Conservation (phyloP, 2,329 filamentous ascomycete species). For the Aspergillus neotritici region DNA sequence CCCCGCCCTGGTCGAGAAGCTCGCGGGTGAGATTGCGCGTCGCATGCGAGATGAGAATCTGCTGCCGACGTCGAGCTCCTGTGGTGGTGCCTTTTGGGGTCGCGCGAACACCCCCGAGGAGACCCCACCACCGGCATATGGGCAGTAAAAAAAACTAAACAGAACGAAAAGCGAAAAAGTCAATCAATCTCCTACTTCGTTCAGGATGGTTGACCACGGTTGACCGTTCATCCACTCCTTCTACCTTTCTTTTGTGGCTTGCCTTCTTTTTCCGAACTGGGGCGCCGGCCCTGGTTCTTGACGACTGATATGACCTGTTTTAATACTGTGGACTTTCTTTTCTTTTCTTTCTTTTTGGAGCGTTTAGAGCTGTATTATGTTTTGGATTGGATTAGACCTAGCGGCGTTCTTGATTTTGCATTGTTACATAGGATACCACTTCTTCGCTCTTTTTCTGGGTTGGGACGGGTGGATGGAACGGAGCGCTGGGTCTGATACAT, state of each 20-base stretch:
- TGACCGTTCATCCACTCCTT: slow-evolving; percentile 12
- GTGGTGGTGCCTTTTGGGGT: slow-evolving; percentile 35
- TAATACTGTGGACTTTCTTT: slow-evolving; percentile 2
- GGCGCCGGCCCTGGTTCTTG: no score
- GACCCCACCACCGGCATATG: slow-evolving; percentile 42
- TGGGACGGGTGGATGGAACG: no score
- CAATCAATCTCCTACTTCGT: no score
- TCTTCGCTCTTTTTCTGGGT: slow-evolving; percentile 5
- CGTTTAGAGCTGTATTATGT: neutral
- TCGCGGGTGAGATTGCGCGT: slow-evolving; percentile 81
- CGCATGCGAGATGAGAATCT: slow-evolving; percentile 82
- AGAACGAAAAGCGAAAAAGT: no score
- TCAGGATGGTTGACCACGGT: neutral
- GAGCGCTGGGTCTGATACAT: no score
- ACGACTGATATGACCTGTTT: no score
- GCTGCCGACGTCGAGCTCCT: slow-evolving; percentile 24
- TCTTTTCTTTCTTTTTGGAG: slow-evolving; percentile 8
- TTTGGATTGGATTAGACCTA: no score
- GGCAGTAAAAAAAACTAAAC: slow-evolving; percentile 25
- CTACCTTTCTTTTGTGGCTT: neutral
- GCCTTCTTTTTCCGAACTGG: no score
- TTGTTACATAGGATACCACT: slow-evolving; percentile 29
- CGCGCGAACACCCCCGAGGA: slow-evolving; percentile 29
- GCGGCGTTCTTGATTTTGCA: slow-evolving; percentile 19
- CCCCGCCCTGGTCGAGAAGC: slow-evolving; percentile 53